Percentiles rank a stretch among this genome's conserved stretches.
Evolutionary conservation across 441 rosid species (phyloP).

Genomic region (Jatropha podagrica): DNA sequence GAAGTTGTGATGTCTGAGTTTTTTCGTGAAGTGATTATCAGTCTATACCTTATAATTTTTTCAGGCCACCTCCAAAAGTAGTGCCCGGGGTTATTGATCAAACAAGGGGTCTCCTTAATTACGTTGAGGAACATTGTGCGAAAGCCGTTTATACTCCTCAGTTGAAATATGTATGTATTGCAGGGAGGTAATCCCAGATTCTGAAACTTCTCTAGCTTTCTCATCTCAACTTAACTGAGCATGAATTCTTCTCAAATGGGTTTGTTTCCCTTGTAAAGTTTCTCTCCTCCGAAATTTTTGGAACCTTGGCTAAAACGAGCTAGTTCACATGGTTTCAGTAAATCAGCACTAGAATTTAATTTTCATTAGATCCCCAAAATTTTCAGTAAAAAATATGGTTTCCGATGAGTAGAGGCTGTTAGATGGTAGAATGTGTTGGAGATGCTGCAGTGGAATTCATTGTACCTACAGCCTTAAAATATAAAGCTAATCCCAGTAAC

Average conservation of each 20-base stretch:
- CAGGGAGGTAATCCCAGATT: conserved; percentile 63
- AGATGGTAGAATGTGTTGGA: too few relatives aligned
- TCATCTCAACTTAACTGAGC: background rate
- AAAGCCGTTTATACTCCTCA: conserved; percentile 76
- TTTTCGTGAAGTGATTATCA: background rate
- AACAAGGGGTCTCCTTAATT: conserved; percentile 87
- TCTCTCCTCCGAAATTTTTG: background rate
- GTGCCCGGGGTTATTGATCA: conserved; percentile 80
- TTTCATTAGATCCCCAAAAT: too few relatives aligned
- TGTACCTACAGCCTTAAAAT: background rate
- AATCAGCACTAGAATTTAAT: too few relatives aligned
- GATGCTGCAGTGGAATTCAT: background rate
- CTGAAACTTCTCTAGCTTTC: conserved; percentile 3
- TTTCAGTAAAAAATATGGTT: too few relatives aligned
- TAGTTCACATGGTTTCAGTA: too few relatives aligned
- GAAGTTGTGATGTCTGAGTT: background rate
- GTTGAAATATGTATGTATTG: conserved; percentile 80
- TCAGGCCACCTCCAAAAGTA: conserved; percentile 92
- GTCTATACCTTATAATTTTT: background rate
- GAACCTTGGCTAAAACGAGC: background rate
- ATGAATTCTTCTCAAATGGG: background rate
- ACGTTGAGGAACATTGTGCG: conserved; percentile 64
- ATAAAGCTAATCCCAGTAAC: background rate
- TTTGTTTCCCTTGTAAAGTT: background rate
- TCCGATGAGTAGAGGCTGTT: too few relatives aligned